Conservation (phyloP, 108 stramenopile genomes). For the Skeletonema costatum region DNA sequence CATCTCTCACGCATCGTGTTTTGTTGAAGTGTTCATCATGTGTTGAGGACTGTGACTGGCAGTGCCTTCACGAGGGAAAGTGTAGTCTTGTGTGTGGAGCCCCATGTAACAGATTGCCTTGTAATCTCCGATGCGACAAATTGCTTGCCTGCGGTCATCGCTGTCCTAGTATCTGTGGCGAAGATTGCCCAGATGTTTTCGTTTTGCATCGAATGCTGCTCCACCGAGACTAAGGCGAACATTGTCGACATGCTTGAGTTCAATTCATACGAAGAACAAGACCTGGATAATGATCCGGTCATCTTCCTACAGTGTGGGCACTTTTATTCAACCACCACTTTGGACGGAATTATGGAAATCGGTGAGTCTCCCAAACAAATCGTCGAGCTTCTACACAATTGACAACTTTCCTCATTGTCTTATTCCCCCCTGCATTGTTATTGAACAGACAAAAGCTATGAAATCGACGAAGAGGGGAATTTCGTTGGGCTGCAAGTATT, state of each 20-base stretch:
- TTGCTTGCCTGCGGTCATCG: slow-evolving; percentile 50
- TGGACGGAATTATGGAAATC: slow-evolving; percentile 41
- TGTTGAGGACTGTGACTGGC: slow-evolving; percentile 56
- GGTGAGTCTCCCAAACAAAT: no score
- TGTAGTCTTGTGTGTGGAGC: slow-evolving; percentile 57
- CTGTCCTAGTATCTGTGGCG: slow-evolving; percentile 59
- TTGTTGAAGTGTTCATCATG: slow-evolving; percentile 50
- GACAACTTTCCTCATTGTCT: no score
- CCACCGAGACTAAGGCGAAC: not conserved
- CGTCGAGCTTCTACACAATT: no score
- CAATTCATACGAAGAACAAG: slow-evolving; percentile 37
- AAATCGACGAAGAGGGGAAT: slow-evolving; percentile 18
- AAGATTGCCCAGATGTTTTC: slow-evolving; percentile 37
- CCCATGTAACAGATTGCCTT: slow-evolving; percentile 47
- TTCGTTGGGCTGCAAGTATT: slow-evolving; percentile 2
- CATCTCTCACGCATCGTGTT: not conserved
- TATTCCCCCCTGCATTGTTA: no score
- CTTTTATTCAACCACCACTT: slow-evolving; percentile 38
- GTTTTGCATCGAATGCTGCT: slow-evolving; percentile 44
- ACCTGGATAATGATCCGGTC: slow-evolving; percentile 42
- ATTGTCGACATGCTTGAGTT: slow-evolving; percentile 43
- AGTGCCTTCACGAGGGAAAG: slow-evolving; percentile 47
- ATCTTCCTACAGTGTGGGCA: slow-evolving; percentile 50
- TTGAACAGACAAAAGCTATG: slow-evolving; percentile 15
- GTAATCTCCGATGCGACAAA: slow-evolving; percentile 49